phyloP scores from a whole-genome alignment of 768 basidiomycete species.

The Leccinum aurantiacum region DNA sequence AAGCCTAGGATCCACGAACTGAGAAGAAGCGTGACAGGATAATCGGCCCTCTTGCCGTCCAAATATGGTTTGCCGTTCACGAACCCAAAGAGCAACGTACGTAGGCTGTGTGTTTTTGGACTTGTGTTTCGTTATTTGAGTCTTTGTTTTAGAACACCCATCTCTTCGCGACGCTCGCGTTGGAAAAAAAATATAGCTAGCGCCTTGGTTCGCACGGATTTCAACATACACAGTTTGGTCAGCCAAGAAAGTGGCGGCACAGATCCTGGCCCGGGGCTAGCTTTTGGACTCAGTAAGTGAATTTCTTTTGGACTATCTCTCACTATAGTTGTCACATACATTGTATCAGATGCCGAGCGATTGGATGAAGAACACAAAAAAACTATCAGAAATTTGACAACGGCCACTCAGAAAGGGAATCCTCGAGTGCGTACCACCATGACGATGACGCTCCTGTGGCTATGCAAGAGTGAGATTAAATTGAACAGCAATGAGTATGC shows the following conservation, averaged over 20 bases:
- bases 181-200: constrained; percentile 24
- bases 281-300: constrained; percentile 20
- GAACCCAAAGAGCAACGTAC: background rate
- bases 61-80: constrained; percentile 18
- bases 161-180: constrained; percentile 4
- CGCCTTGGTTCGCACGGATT: constrained; percentile 12
- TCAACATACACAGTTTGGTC: background rate
- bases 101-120: background rate
- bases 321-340: background rate
- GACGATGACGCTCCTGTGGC: constrained; percentile 23
- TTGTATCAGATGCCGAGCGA: constrained; percentile 5
- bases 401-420: background rate
- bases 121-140: background rate
- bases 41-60: constrained; percentile 23
- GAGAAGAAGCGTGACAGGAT: background rate
- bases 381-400: constrained; percentile 15
- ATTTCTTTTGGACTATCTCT: background rate
- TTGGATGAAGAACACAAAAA: constrained; percentile 3
- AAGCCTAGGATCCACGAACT: constrained; percentile 16
- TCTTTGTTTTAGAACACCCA: constrained; percentile 8
- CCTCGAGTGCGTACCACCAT: constrained; percentile 22
- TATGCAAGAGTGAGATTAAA: constrained; percentile 19
- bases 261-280: constrained; percentile 6
- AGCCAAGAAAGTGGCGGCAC: background rate
- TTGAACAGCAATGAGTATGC: background rate